Conservation (phyloP, 768 basidiomycete species). For the Collybiopsis confluens region DNA sequence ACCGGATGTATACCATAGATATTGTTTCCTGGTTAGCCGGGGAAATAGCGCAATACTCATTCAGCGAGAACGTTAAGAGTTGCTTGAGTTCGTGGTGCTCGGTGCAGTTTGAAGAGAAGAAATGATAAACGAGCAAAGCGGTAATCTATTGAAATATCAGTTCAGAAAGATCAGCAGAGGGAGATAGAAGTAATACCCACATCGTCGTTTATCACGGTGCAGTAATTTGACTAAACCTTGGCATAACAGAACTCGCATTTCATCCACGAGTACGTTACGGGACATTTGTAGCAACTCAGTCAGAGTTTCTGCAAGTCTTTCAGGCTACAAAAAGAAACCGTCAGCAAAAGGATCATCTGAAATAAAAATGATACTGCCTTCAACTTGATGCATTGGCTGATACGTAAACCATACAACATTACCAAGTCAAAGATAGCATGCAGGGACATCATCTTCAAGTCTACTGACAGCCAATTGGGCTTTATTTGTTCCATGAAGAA, state of each 20-base stretch:
- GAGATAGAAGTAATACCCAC: constrained; percentile 33
- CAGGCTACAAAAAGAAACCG: too few species aligned
- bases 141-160: constrained; percentile 36
- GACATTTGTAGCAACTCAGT: too few species aligned
- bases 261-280: constrained; percentile 9
- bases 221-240: constrained; percentile 83
- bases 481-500: background rate
- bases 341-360: too few species aligned
- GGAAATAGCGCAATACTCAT: constrained; percentile 78
- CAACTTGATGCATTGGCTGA: constrained; percentile 37
- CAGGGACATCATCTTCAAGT: constrained; percentile 63
- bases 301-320: too few species aligned
- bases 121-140: constrained; percentile 44
- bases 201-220: constrained; percentile 63
- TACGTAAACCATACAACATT: constrained; percentile 72
- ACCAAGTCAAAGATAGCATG: constrained; percentile 82
- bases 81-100: constrained; percentile 83
- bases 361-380: constrained; percentile 8
- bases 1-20: constrained; percentile 44
- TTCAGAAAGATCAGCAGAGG: background rate
- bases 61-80: constrained; percentile 83
- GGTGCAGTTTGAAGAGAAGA: constrained; percentile 74
- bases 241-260: constrained; percentile 54
- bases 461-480: constrained; percentile 31
- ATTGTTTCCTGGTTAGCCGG: constrained; percentile 74